A percentile compares a stretch with the other conserved stretches of the same genome.
These are phyloP conservation scores for Salix brachista DNA, from an alignment of 345 rosid species.

Conservation along the genomic window DNA sequence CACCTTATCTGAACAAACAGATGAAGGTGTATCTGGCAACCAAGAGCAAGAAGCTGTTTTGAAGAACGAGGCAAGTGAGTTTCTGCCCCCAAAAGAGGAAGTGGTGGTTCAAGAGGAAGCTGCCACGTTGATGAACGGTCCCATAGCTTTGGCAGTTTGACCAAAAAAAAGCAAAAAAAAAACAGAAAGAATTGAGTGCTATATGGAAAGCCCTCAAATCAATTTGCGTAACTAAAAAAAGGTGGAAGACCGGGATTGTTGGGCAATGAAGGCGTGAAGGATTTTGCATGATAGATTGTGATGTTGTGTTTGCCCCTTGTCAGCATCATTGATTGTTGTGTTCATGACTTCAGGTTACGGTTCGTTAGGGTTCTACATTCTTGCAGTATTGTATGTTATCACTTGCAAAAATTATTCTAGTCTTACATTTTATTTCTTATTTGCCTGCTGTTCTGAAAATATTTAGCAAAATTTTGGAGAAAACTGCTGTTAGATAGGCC, in stretches of 20 bases:
- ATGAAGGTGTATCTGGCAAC: slow-evolving; percentile 12
- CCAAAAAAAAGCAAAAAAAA: background rate
- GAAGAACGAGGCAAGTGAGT: slow-evolving; percentile 29
- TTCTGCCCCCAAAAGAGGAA: slow-evolving; percentile 22
- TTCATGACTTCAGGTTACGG: slow-evolving; percentile 42
- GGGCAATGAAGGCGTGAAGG: slow-evolving; percentile 22
- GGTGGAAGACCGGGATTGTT: slow-evolving; percentile 22
- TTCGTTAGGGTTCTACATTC: slow-evolving; percentile 32
- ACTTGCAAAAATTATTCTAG: slow-evolving; percentile 21
- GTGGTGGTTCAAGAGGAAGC: slow-evolving; percentile 34
- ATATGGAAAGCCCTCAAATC: slow-evolving; percentile 20
- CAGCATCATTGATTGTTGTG: slow-evolving; percentile 34
- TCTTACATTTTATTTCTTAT: slow-evolving; percentile 24
- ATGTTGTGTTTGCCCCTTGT: slow-evolving; percentile 31
- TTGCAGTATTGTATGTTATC: slow-evolving; percentile 32
- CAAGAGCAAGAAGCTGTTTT: slow-evolving; percentile 30
- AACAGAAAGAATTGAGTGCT: slow-evolving; percentile 8
- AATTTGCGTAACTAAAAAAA: slow-evolving; percentile 28
- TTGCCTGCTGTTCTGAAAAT: slow-evolving; percentile 27
- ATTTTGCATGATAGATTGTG: slow-evolving; percentile 29
- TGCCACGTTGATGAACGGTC: slow-evolving; percentile 34
- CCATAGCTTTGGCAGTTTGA: slow-evolving; percentile 34
- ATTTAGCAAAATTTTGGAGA: slow-evolving; percentile 35
- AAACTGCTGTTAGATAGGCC: slow-evolving; percentile 24
- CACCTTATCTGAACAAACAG: slow-evolving; percentile 3